These are phyloP conservation scores for Pyracantha coccinea DNA, from an alignment of 331 rosid genomes.

Conservation along the genomic window DNA sequence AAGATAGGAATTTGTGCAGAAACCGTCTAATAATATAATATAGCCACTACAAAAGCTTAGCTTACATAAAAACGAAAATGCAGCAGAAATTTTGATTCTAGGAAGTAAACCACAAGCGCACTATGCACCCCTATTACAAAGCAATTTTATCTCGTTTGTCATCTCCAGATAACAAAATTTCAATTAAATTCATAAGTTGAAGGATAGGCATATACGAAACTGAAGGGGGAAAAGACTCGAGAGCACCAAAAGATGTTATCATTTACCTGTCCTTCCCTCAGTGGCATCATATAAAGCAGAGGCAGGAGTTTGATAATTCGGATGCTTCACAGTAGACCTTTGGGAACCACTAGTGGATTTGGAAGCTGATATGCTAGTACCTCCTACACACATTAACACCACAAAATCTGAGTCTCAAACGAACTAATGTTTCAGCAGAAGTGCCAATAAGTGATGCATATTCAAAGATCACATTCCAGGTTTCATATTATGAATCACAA, in stretches of 20 bases:
- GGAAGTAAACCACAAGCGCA: not conserved
- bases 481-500: not conserved
- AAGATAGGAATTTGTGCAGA: not conserved
- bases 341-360: constrained; percentile 46
- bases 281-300: constrained; percentile 71
- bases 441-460: no score
- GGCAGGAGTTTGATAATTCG: constrained; percentile 80
- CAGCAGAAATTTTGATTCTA: not conserved
- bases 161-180: not conserved
- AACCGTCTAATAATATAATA: not conserved
- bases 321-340: constrained; percentile 45
- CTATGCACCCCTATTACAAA: not conserved
- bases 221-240: not conserved
- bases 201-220: not conserved
- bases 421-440: not conserved
- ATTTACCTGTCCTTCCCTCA: constrained; percentile 50
- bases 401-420: constrained; percentile 3
- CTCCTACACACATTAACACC: constrained; percentile 32
- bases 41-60: not conserved
- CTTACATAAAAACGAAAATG: not conserved
- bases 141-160: not conserved
- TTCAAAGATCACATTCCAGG: not conserved
- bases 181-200: not conserved
- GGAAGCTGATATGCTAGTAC: constrained; percentile 48
- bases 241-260: not conserved